A percentile compares a stretch with the other conserved stretches of the same genome.
phyloP scores from a whole-genome alignment of 2,329 filamentous ascomycete species.

The Fusarium multiceps region DNA sequence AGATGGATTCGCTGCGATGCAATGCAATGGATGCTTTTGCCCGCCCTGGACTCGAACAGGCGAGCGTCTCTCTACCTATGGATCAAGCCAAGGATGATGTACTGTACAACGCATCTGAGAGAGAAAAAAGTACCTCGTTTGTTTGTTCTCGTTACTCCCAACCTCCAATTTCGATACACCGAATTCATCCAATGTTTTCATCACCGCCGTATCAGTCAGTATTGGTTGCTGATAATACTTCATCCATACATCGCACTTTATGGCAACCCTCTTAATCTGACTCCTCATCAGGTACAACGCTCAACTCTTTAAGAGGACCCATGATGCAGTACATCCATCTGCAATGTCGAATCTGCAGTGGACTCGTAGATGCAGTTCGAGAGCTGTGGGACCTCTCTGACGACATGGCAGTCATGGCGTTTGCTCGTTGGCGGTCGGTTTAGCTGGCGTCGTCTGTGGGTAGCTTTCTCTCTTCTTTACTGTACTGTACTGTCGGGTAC shows the following conservation, averaged over 20 bases:
- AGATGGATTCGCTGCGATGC: neutral
- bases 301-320: slow-evolving; percentile 10
- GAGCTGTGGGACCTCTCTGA: slow-evolving; percentile 34
- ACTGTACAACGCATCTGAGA: slow-evolving; percentile 31
- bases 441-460: neutral
- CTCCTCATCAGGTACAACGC: neutral
- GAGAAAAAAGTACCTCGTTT: slow-evolving; percentile 9
- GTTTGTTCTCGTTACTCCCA: slow-evolving; percentile 19
- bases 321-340: slow-evolving; percentile 8
- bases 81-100: slow-evolving; percentile 27
- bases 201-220: neutral
- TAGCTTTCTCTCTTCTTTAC: slow-evolving; percentile 5
- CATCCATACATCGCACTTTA: neutral
- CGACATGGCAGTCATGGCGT: slow-evolving; percentile 36
- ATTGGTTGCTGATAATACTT: neutral
- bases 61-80: slow-evolving; percentile 19
- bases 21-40: slow-evolving; percentile 6
- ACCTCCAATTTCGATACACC: slow-evolving; percentile 6
- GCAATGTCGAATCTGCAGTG: slow-evolving; percentile 15
- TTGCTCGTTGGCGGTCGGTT: slow-evolving; percentile 19
- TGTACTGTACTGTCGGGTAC: neutral
- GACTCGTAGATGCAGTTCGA: slow-evolving; percentile 37
- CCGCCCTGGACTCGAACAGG: neutral
- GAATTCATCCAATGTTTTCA: neutral
- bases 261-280: neutral